Base-by-base conservation (phyloP, 202 grass and related monocot species). In the Musa balbisiana region DNA sequence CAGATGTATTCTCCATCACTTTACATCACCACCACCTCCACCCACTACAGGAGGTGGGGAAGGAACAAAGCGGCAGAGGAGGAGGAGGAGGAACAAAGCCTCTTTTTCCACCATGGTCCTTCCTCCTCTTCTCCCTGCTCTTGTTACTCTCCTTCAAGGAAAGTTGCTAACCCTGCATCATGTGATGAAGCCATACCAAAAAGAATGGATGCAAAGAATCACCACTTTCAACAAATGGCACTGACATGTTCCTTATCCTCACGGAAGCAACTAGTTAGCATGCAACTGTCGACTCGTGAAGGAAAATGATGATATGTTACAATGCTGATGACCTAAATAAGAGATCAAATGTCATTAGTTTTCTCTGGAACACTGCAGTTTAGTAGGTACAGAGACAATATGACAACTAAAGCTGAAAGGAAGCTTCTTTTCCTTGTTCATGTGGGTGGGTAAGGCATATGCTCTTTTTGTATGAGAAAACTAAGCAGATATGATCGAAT, bases 41-140 rank as follows among this genome's bases (percentile, higher is more conserved):
- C 65, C 65, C 58, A 62, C 58, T 62, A 62, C 20, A 66, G 49
- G 65, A 33, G 65, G 65, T 68, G 65, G 65, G 65, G 65, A 68
- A 68, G 27, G 65, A 68, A 68, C 65, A 68, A 68, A 68, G 65
- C 15, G 58, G 9, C 16, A 62, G 55, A 59, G 55, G 3, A 19
- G 55, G 55, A 27, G n/a, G n/a, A 67, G 11, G 11, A 68, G 65
- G 22, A 68, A 29, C 65, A 68, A 68, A 68, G 24, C 5, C 65
- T 16, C 24, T 68, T 60, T 60, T 60, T 43, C 4, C 19, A 9
- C 9, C 56, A 60, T 60, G 3, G n/a, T 60, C 23, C 22, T 8
- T 68, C 33, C 5, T 68, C 26, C 26, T 33, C 65, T 15, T 25
- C 15, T 16, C 13, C 65, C 8, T 15, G 15, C 25, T 9, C 27